phyloP scores from a whole-genome alignment of 805 yeast genomes.

The Limtongozyma cylindracea region DNA sequence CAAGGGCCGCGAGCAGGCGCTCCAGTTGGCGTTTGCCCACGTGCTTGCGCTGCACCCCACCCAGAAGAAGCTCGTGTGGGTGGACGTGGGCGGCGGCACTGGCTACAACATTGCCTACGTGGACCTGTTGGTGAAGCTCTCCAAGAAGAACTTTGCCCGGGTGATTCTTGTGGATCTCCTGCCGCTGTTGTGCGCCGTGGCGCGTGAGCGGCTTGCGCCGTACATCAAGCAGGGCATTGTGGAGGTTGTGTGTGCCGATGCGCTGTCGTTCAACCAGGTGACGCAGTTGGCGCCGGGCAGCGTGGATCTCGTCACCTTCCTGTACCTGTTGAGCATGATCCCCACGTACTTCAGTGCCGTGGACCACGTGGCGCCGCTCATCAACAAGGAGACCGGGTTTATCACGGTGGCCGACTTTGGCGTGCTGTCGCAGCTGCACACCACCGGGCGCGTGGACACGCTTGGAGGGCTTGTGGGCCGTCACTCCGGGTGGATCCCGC shows the following conservation, averaged over 20 bases:
- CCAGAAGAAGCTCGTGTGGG: slow-evolving; percentile 31
- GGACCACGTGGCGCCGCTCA: slow-evolving; percentile 30
- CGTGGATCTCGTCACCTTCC: slow-evolving; percentile 58
- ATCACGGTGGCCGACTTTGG: slow-evolving; percentile 63
- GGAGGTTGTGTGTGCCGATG: slow-evolving; percentile 47
- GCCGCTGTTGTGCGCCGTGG: slow-evolving; percentile 54
- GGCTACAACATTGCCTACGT: slow-evolving; percentile 63
- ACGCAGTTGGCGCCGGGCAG: slow-evolving; percentile 15
- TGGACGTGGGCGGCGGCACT: slow-evolving; percentile 74
- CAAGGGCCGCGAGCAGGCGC: slow-evolving; percentile 45
- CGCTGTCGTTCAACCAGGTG: slow-evolving; percentile 41
- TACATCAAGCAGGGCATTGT: slow-evolving; percentile 19
- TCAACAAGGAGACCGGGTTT: slow-evolving; percentile 30
- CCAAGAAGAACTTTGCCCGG: slow-evolving; percentile 26
- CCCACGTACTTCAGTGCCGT: slow-evolving; percentile 62
- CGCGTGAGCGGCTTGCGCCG: slow-evolving; percentile 24
- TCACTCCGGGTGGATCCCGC: slow-evolving; percentile 49
- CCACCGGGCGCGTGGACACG: slow-evolving; percentile 44
- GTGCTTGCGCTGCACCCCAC: slow-evolving; percentile 9
- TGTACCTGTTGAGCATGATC: slow-evolving; percentile 68
- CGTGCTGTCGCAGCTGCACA: slow-evolving; percentile 38
- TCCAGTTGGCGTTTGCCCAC: slow-evolving; percentile 33
- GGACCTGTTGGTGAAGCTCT: slow-evolving; percentile 25
- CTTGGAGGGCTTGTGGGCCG: slow-evolving; percentile 51
- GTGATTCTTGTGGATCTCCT: slow-evolving; percentile 55